A percentile compares a stretch with the other conserved stretches of the same genome.
Conservation (phyloP, 1,139 yeast genomes). For the Pichia terricola region DNA sequence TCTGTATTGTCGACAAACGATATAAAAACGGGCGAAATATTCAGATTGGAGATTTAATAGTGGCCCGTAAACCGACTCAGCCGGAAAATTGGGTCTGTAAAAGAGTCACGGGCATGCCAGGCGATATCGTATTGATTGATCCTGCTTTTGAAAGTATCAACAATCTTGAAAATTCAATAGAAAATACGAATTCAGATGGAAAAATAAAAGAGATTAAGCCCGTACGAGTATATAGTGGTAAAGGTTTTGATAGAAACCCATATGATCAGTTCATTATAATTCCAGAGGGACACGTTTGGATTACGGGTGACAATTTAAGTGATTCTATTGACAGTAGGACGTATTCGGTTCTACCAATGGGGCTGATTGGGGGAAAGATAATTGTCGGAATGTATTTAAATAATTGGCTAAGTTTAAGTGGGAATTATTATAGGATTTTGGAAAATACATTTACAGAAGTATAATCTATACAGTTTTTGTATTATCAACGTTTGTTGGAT, state of each 20-base stretch:
- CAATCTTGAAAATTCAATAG: conserved; percentile 4
- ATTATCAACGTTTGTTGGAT: conserved; percentile 15
- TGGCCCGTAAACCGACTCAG: conserved; percentile 84
- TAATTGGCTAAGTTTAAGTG: conserved; percentile 9
- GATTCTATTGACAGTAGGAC: conserved; percentile 88
- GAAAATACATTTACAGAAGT: conserved; percentile 8
- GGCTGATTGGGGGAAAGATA: conserved; percentile 76
- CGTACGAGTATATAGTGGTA: not conserved
- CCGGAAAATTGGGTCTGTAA: conserved; percentile 84
- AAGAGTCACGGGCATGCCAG: conserved; percentile 93
- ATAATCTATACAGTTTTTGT: not conserved
- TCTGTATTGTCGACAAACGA: conserved; percentile 65
- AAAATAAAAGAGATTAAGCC: not conserved
- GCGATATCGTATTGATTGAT: conserved; percentile 72
- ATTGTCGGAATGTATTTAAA: conserved; percentile 25
- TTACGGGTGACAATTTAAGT: conserved; percentile 86
- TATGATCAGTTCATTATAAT: conserved; percentile 52
- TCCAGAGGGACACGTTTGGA: conserved; percentile 94
- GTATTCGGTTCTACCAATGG: conserved; percentile 84
- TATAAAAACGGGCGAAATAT: conserved; percentile 50
- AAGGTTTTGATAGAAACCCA: conserved; percentile 13
- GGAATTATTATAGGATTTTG: conserved; percentile 13
- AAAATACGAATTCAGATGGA: not conserved
- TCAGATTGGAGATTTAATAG: conserved; percentile 77
- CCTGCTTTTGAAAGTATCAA: conserved; percentile 45